phyloP scores from a whole-genome alignment of 306 rosid species.

The Acacia crassicarpa region DNA sequence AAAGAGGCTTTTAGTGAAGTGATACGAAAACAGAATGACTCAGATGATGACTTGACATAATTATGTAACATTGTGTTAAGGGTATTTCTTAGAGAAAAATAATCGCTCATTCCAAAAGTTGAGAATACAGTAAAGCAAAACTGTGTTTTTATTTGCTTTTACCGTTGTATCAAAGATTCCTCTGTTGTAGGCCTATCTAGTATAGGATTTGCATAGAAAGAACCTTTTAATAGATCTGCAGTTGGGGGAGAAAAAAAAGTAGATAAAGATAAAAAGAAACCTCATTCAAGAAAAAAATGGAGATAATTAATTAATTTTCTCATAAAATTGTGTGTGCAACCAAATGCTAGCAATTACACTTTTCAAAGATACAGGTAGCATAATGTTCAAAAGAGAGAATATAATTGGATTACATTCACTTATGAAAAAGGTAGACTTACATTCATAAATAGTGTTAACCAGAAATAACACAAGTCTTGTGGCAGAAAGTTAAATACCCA shows the following conservation, averaged over 20 bases:
- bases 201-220: slow-evolving; percentile 92
- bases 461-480: neutral
- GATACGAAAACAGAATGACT: neutral
- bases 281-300: slow-evolving; percentile 10
- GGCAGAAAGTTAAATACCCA: neutral
- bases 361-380: slow-evolving; percentile 1
- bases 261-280: slow-evolving; percentile 2
- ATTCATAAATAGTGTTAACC: neutral
- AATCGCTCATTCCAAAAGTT: neutral
- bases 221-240: slow-evolving; percentile 87
- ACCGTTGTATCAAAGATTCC: slow-evolving; percentile 72
- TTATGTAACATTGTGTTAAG: neutral
- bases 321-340: slow-evolving; percentile 10
- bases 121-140: slow-evolving; percentile 12
- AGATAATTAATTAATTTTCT: slow-evolving; percentile 22
- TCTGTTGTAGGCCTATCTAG: slow-evolving; percentile 85
- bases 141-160: slow-evolving; percentile 13
- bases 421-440: slow-evolving; percentile 14
- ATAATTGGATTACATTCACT: neutral
- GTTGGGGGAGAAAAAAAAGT: slow-evolving; percentile 6
- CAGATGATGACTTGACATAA: slow-evolving; percentile 8
- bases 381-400: neutral
- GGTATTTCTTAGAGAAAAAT: neutral
- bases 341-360: neutral
- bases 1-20: slow-evolving; percentile 4